A percentile compares a stretch with the other conserved stretches of the same genome.
phyloP scores from a whole-genome alignment of 306 rosid species.

The Vicia sativa region DNA sequence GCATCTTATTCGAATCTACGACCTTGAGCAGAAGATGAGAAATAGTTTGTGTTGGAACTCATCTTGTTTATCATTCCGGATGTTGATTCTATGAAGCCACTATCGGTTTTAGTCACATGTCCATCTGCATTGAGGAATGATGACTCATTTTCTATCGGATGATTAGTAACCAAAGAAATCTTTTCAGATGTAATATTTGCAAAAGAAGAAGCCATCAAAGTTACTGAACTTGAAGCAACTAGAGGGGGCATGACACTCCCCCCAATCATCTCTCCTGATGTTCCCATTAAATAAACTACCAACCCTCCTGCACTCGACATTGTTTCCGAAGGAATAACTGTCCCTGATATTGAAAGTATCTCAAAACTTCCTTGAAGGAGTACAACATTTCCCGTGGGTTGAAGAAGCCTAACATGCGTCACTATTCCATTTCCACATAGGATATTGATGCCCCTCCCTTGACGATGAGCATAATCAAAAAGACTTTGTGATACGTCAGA shows the following conservation, averaged over 20 bases:
- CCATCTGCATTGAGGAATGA: too few relatives aligned
- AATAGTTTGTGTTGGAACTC: too few relatives aligned
- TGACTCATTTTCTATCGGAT: too few relatives aligned
- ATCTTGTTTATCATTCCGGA: too few relatives aligned
- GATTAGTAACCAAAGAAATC: slow-evolving; percentile 21
- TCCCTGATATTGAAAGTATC: slow-evolving; percentile 58
- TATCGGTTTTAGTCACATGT: too few relatives aligned
- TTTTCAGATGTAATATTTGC: slow-evolving; percentile 54
- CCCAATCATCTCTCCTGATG: slow-evolving; percentile 68
- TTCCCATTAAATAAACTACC: slow-evolving; percentile 55
- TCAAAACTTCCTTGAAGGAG: slow-evolving; percentile 57
- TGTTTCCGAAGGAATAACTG: slow-evolving; percentile 61
- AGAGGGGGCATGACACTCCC: slow-evolving; percentile 56
- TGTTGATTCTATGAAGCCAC: too few relatives aligned
- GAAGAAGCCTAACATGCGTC: slow-evolving; percentile 47
- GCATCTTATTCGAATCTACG: too few relatives aligned
- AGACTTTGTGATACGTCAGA: slow-evolving; percentile 50
- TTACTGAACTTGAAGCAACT: slow-evolving; percentile 54
- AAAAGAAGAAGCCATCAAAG: slow-evolving; percentile 61
- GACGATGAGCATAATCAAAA: slow-evolving; percentile 49
- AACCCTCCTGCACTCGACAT: slow-evolving; percentile 51
- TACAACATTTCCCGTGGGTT: slow-evolving; percentile 45
- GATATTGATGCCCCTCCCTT: slow-evolving; percentile 50
- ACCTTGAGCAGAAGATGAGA: too few relatives aligned
- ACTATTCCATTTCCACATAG: slow-evolving; percentile 57